Evolutionary conservation across 2,329 filamentous ascomycete species (phyloP), one percentile per base, ranked within the genome.

Genomic region (Bertia moriformis): DNA sequence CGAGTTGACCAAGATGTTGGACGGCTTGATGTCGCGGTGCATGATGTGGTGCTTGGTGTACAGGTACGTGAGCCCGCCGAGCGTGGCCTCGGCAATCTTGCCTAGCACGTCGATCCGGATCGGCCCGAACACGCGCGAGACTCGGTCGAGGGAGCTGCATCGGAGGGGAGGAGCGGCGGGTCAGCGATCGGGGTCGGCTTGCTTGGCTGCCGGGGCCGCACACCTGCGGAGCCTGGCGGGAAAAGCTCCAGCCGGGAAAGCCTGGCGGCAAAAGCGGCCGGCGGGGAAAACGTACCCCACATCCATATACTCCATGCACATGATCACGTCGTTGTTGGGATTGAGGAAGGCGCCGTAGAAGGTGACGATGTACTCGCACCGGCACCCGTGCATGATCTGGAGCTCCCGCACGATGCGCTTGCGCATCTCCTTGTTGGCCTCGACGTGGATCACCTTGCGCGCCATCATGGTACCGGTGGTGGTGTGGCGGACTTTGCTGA

Each of bases 261-360:
- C 5, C 19, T 15, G n/a, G n/a, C 7, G 4, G 18, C 14, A n/a
- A n/a, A n/a, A n/a, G n/a, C n/a, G n/a, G n/a, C n/a, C 42, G 38
- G 35, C 41, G 39, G 14, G 29, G 14, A 40, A n/a, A 37, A 65
- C 84, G 61, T 71, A 96, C 91, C 91, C 91, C 56, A 91, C 86
- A 61, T 98, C 91, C 86, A 94, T 94, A 57, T 98, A 96, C 59
- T 98, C 91, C 91, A 98, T 98, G 60, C 91, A 98, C 80, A 98
- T 89, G 50, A 96, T 93, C 42, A 98, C 93, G 63, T 98, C 91
- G 55, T 93, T 89, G 44, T 87, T 87, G 53, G 93, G 84, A 56
- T 94, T 96, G 53, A 96, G 73, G 55, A 96, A 98, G 27, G 91
- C 91, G 43, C 91, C 91, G 54, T 96, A 96, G 60, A 95, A 98